Evolutionary conservation across 208 protist genomes (phyloP).

Genomic region (Angomonas deanei): DNA sequence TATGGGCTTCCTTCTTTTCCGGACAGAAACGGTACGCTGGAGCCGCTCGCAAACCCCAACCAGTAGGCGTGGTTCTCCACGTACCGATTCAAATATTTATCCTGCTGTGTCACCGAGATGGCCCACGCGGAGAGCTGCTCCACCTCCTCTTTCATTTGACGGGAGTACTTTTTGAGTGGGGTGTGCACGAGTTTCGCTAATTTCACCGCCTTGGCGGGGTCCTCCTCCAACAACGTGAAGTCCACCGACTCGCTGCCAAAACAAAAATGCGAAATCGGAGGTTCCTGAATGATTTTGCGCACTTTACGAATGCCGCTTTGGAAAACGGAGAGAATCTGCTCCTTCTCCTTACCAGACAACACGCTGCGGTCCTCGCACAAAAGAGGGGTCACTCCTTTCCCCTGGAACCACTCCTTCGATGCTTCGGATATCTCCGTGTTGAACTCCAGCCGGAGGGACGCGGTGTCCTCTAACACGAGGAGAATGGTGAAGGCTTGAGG

Average conservation of each 20-base stretch:
- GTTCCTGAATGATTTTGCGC: constrained; percentile 31
- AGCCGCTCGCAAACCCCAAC: constrained; percentile 75
- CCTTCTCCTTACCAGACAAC: neutral
- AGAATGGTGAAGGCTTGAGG: constrained; percentile 59
- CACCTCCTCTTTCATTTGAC: constrained; percentile 24
- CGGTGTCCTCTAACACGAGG: constrained; percentile 36
- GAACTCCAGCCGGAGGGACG: neutral
- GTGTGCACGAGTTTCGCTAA: constrained; percentile 57
- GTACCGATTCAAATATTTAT: constrained; percentile 65
- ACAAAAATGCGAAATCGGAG: constrained; percentile 37
- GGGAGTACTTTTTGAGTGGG: constrained; percentile 36
- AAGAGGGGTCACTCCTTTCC: neutral
- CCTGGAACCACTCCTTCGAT: neutral
- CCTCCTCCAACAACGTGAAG: constrained; percentile 36
- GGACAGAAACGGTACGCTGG: constrained; percentile 36
- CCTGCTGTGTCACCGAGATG: constrained; percentile 7
- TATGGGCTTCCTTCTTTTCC: constrained; percentile 3
- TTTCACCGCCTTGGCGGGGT: constrained; percentile 45
- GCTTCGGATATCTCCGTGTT: neutral
- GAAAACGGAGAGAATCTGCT: constrained; percentile 27
- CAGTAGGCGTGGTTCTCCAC: constrained; percentile 65
- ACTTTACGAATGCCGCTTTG: constrained; percentile 41
- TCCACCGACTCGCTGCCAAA: constrained; percentile 55
- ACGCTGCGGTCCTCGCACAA: neutral
- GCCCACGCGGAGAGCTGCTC: constrained; percentile 45